Evolutionary conservation across 768 basidiomycete genomes (phyloP), one percentile per base, ranked within the genome.

Genomic region (Kockovaella imperatae): DNA sequence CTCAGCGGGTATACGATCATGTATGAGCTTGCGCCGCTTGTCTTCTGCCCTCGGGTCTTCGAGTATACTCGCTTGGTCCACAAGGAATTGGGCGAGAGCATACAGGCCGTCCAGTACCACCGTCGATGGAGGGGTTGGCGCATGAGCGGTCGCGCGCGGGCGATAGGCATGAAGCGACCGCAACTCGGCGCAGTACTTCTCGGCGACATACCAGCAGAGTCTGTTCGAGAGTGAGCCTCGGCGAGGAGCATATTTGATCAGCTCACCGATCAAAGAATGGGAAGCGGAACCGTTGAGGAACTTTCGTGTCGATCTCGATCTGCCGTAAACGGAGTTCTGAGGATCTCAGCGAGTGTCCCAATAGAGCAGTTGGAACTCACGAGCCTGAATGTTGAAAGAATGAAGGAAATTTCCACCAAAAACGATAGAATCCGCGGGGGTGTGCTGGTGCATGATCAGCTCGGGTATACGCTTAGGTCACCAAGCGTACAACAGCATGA

Each of bases 371-470:
- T n/a, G 15, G n/a, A 2, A 72, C 86, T 56, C 71, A 91, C 90
- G 91, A 2, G 83, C 88, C 1, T 78, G 76, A 35, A 93, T 80
- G 59, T 88, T 83, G 70, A 84, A 70, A 6, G 89, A 91, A 72
- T 99, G 93, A 42, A 99, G 70, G 68, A 96, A 99, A 71, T 99
- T 99, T 31, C 93, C 93, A 1, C 93, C 93, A 62, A 97, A 93
- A 1, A 99, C 95, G 34, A 99, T 75, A 3, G 91, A 84, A 67
- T 99, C 90, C 26, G 77, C 72, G 0, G 93, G 93, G 0, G 95
- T 97, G 71, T 87, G 83, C 85, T 93, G 59, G 31, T 10, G n/a
- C 28, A 50, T 20, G 31, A 35, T 47, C 5, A 42, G 38, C 20
- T 7, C 5, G n/a, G 45, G 24, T 39, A 7, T 7, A 17, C 39